Conservation (phyloP, 2,329 filamentous ascomycete species). For the Exophiala spinifera region DNA sequence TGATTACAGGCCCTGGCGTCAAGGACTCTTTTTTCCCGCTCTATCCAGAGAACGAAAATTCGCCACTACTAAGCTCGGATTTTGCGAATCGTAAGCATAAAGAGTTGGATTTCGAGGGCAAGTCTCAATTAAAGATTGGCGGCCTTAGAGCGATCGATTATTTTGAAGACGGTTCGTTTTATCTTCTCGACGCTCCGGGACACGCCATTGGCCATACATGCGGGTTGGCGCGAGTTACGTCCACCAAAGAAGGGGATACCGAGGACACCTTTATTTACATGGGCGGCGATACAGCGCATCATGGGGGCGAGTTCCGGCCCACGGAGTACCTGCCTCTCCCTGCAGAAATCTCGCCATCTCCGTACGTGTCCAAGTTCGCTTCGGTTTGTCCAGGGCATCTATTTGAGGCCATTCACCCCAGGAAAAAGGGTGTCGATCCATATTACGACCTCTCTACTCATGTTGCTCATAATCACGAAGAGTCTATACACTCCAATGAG, state of each 20-base stretch:
- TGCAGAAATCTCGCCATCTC: constrained; percentile 14
- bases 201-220: constrained; percentile 47
- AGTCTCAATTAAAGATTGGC: constrained; percentile 40
- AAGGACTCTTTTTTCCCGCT: constrained; percentile 47
- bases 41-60: constrained; percentile 42
- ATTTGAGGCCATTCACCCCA: constrained; percentile 30
- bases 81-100: constrained; percentile 28
- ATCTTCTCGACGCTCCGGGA: constrained; percentile 3
- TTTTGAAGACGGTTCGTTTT: constrained; percentile 35
- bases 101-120: constrained; percentile 24
- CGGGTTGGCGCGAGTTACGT: constrained; percentile 46
- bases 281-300: constrained; percentile 49
- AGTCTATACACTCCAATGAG: constrained; percentile 26
- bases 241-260: constrained; percentile 35
- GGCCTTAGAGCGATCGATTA: constrained; percentile 41
- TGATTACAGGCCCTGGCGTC: constrained; percentile 52
- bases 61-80: constrained; percentile 37
- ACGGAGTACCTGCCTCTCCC: constrained; percentile 32
- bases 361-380: constrained; percentile 3
- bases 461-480: constrained; percentile 26
- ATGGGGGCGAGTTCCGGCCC: constrained; percentile 36
- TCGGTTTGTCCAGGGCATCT: constrained; percentile 29
- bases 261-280: constrained; percentile 47
- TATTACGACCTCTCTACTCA: constrained; percentile 25
- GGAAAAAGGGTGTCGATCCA: constrained; percentile 18